These are phyloP conservation scores for Saccharomycopsis fermentans DNA, from an alignment of 805 yeast species.

Conservation along the genomic window DNA sequence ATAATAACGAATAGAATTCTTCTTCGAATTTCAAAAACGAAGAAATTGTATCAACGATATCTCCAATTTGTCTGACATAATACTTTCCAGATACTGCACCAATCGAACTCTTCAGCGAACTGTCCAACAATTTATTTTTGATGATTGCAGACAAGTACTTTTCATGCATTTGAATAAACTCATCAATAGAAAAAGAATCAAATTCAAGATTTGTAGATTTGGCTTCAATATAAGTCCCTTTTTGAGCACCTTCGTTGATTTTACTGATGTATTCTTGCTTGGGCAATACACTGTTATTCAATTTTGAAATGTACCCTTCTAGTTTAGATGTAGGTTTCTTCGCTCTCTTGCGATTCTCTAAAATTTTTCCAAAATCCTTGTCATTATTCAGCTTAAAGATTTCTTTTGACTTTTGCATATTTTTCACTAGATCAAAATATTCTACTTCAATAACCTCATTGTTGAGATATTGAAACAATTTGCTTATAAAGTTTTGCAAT, in stretches of 20 bases:
- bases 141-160: conserved; percentile 28
- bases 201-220: conserved; percentile 7
- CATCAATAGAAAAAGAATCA: conserved; percentile 38
- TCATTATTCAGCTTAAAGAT: conserved; percentile 4
- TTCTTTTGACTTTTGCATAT: conserved; percentile 16
- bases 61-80: conserved; percentile 34
- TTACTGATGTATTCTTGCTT: conserved; percentile 19
- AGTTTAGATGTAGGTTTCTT: conserved; percentile 2
- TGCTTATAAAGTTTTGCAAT: conserved; percentile 33
- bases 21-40: conserved; percentile 31
- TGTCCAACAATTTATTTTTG: conserved; percentile 28
- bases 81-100: conserved; percentile 31
- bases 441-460: conserved; percentile 38
- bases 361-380: neutral
- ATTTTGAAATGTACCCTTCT: conserved; percentile 20
- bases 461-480: conserved; percentile 32
- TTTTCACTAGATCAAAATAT: conserved; percentile 22
- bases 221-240: conserved; percentile 3
- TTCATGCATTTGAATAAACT: conserved; percentile 32
- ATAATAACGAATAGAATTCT: conserved; percentile 29
- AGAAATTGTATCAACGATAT: conserved; percentile 28
- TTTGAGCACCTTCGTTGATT: conserved; percentile 6
- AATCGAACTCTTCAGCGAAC: conserved; percentile 20
- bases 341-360: conserved; percentile 21
- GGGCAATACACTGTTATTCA: conserved; percentile 26